Evolutionary conservation across 805 yeast species (phyloP).

Genomic region (Schwanniomyces yamadae): DNA sequence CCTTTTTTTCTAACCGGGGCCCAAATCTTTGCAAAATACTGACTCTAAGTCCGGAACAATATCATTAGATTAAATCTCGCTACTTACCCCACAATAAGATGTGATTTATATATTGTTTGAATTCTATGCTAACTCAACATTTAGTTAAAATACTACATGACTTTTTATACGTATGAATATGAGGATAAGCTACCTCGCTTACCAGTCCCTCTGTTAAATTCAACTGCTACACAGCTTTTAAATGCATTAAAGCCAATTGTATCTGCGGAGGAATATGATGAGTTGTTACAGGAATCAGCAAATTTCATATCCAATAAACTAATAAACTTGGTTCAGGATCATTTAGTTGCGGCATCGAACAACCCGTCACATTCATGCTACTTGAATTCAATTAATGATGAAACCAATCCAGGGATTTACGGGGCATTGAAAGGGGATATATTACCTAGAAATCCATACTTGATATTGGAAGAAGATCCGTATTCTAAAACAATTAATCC

Average conservation of each 20-base stretch:
- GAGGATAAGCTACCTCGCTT: slow-evolving; percentile 52
- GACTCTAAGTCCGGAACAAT: too few relatives aligned
- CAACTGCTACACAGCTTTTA: slow-evolving; percentile 53
- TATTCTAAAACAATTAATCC: slow-evolving; percentile 51
- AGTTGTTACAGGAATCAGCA: slow-evolving; percentile 43
- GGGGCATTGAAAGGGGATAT: slow-evolving; percentile 66
- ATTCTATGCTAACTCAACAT: background rate
- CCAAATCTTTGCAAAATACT: too few relatives aligned
- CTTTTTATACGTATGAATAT: slow-evolving; percentile 31
- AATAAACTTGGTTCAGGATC: slow-evolving; percentile 51
- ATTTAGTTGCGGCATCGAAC: slow-evolving; percentile 46
- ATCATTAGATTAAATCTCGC: background rate
- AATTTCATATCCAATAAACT: slow-evolving; percentile 44
- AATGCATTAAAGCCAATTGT: slow-evolving; percentile 61
- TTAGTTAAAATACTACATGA: slow-evolving; percentile 2
- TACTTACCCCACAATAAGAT: background rate
- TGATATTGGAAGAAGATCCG: slow-evolving; percentile 74
- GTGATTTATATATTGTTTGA: background rate
- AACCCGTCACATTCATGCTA: slow-evolving; percentile 45
- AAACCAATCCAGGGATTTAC: slow-evolving; percentile 54
- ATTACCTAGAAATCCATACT: slow-evolving; percentile 75
- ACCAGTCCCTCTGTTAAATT: slow-evolving; percentile 58
- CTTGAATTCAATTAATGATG: slow-evolving; percentile 52
- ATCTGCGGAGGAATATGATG: slow-evolving; percentile 48
- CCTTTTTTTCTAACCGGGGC: too few relatives aligned